Base-by-base conservation (phyloP, 1,284 basidiomycete species). In the Cutaneotrichosporon sp. region DNA sequence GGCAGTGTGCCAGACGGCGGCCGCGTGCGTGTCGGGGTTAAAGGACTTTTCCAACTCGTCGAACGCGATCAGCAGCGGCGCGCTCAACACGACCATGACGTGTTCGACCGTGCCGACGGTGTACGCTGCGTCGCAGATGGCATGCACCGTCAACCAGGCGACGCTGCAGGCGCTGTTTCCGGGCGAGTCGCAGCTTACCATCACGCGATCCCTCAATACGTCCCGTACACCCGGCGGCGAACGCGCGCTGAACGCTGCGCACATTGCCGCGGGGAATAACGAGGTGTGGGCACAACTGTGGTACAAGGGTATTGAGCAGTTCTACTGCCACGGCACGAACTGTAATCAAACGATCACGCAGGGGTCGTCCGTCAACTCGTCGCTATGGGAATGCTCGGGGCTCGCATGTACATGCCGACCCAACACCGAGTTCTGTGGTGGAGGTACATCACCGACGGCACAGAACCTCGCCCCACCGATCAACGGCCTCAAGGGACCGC, bases 241-340 rank as follows among this genome's bases (percentile, higher is more conserved):
- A 2, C 9, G 17, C 19, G 26, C 46, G 0, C 29, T 66, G 16
- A 45, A 33, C 3, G 12, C 48, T 10, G 61, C 61, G 1, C 60
- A 62, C 1, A 27, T 72, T 17, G 35, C 87, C 12, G 84, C 82
- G 60, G 57, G 73, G 6, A 75, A 79, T 25, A 80, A 81, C 6
- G 78, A 81, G 4, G 76, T 81, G 9, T 85, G 80, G 60, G 86
- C 86, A 0, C 87, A 91, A 64, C 75, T 93, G 2, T 86, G 88
- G 75, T 91, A 91, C 72, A 78, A 80, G n/a, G 86, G 86, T 5
- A 81, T 85, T 19, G 88, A 90, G 67, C 75, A 78, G 65, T 93
- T 93, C 75, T 87, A 81, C 68, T 94, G 90, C 67, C 60, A 75
- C 16, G 88, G 87, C 0, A 77, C 81, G 56, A 76, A 78, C 5